Evolutionary conservation across 2,329 filamentous ascomycete genomes (phyloP).

Genomic region (Alternaria novae-zelandiae): DNA sequence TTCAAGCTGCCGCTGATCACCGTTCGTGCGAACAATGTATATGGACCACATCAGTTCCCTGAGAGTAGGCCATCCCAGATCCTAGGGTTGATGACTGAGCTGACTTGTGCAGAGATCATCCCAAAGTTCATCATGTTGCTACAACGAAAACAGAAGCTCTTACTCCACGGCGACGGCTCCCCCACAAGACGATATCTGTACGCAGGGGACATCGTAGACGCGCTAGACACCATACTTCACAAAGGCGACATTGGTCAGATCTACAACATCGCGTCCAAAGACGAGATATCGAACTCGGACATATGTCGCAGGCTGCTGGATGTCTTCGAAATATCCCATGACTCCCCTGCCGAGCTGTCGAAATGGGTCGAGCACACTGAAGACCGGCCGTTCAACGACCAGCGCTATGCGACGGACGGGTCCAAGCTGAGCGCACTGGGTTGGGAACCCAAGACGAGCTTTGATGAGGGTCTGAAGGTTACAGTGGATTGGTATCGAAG

Average conservation of each 20-base stretch:
- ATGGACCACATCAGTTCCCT: conserved; percentile 82
- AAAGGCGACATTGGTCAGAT: conserved; percentile 75
- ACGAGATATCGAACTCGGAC: conserved; percentile 77
- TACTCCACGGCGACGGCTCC: conserved; percentile 77
- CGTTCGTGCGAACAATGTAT: conserved; percentile 83
- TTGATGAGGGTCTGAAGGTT: conserved; percentile 43
- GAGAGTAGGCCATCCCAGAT: conserved; percentile 67
- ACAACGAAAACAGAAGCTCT: conserved; percentile 68
- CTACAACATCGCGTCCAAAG: conserved; percentile 81
- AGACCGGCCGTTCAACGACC: conserved; percentile 69
- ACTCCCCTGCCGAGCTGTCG: conserved; percentile 56
- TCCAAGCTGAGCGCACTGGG: conserved; percentile 47
- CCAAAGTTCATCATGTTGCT: conserved; percentile 80
- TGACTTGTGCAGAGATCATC: conserved; percentile 71
- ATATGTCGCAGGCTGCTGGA: conserved; percentile 70
- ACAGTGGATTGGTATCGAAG: conserved; percentile 50
- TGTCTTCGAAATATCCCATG: conserved; percentile 61
- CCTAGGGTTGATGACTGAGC: no score
- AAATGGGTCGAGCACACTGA: conserved; percentile 76
- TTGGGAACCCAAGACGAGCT: conserved; percentile 45
- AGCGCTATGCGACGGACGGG: conserved; percentile 49
- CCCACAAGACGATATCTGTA: conserved; percentile 79
- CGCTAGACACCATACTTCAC: conserved; percentile 84
- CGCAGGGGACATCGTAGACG: conserved; percentile 79
- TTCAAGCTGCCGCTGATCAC: conserved; percentile 83